phyloP scores from a whole-genome alignment of 164 flowering plant genomes.

The Vitis amurensis region DNA sequence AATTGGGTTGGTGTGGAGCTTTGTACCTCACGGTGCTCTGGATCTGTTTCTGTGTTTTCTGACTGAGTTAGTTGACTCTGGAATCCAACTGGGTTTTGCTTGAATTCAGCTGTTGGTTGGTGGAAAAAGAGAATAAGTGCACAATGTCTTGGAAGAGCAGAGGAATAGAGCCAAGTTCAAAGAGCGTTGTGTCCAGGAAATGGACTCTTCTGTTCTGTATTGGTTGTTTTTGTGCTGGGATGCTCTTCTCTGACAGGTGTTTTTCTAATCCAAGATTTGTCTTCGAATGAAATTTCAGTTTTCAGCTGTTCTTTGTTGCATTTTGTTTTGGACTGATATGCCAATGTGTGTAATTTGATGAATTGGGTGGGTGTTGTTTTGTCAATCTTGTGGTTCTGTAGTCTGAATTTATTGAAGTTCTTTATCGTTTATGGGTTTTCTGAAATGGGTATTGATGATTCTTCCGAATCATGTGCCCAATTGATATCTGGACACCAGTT shows the following conservation, averaged over 20 bases:
- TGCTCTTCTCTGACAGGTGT: constrained; percentile 65
- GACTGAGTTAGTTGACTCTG: constrained; percentile 1
- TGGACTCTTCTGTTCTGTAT: constrained; percentile 54
- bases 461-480: background rate
- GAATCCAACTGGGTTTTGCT: background rate
- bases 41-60: background rate
- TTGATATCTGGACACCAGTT: no score
- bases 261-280: background rate
- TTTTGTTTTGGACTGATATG: background rate
- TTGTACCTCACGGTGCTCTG: background rate
- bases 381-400: background rate
- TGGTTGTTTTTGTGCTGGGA: constrained; percentile 68
- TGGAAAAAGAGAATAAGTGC: constrained; percentile 1
- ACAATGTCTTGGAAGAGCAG: constrained; percentile 54
- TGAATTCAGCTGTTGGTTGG: constrained; percentile 2
- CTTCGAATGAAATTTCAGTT: background rate
- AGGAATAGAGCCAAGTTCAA: constrained; percentile 42
- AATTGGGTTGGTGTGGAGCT: background rate
- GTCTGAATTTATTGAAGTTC: background rate
- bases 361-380: background rate
- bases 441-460: background rate
- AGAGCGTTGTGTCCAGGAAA: constrained; percentile 39
- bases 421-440: background rate
- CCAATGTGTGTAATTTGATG: background rate
- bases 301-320: constrained; percentile 4